These are phyloP conservation scores for Penicillium malachiteum DNA, from an alignment of 495 filamentous ascomycete species.

Conservation along the genomic window DNA sequence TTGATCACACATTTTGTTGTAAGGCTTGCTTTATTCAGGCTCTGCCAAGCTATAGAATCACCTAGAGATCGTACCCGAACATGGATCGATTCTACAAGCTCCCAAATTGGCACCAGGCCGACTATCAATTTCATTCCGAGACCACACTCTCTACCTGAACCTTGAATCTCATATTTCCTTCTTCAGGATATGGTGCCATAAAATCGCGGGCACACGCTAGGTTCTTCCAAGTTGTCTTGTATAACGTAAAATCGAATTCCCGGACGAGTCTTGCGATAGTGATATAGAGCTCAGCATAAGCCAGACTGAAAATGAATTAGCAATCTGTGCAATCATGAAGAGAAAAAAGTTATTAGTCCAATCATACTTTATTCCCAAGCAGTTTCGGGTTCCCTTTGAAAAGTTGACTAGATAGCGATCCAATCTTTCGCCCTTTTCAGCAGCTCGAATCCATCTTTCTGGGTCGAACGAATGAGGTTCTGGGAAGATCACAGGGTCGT, in stretches of 20 bases:
- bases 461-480: slow-evolving; percentile 47
- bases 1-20: neutral
- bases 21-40: neutral
- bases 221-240: slow-evolving; percentile 30
- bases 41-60: too few species aligned
- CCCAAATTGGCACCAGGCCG: too few species aligned
- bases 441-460: slow-evolving; percentile 47
- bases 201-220: slow-evolving; percentile 30
- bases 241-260: slow-evolving; percentile 39
- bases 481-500: slow-evolving; percentile 48
- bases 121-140: slow-evolving; percentile 4
- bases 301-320: slow-evolving; percentile 31
- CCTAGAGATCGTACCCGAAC: too few species aligned
- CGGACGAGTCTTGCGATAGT: slow-evolving; percentile 34
- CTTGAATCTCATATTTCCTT: slow-evolving; percentile 19
- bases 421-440: slow-evolving; percentile 29
- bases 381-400: slow-evolving; percentile 41
- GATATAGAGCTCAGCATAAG: slow-evolving; percentile 45
- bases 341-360: too few species aligned
- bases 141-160: slow-evolving; percentile 19
- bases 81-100: too few species aligned
- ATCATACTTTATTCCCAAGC: slow-evolving; percentile 40
- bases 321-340: neutral
- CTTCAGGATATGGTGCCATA: slow-evolving; percentile 16
- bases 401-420: slow-evolving; percentile 42